phyloP scores from a whole-genome alignment of 2,329 filamentous ascomycete genomes.

The Colletotrichum kahawae region DNA sequence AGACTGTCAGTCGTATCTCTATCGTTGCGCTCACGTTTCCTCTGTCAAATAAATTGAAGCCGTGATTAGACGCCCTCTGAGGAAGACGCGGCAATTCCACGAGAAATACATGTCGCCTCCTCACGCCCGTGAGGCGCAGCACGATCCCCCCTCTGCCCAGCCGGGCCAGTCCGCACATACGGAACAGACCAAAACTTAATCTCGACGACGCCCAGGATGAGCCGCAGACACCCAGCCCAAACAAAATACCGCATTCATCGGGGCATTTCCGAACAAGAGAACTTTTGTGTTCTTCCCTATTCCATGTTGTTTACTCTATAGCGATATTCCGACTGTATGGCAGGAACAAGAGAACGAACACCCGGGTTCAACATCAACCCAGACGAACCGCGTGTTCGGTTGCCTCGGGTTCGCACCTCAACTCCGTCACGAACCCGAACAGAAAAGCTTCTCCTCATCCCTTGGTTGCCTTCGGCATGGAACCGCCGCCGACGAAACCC shows the following conservation, averaged over 20 bases:
- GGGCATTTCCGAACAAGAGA: neutral
- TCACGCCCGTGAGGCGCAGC: neutral
- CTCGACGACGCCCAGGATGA: neutral
- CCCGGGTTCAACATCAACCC: neutral
- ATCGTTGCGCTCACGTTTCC: neutral
- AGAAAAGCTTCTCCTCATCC: neutral
- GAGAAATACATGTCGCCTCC: neutral
- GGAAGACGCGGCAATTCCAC: neutral
- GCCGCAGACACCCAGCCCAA: neutral
- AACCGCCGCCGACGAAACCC: neutral
- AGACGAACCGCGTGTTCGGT: neutral
- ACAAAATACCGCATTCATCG: neutral
- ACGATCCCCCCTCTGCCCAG: neutral
- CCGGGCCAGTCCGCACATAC: neutral
- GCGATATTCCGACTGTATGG: no score
- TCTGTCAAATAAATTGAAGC: neutral
- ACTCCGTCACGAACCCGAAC: neutral
- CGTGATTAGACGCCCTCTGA: rapidly evolving
- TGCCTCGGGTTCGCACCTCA: neutral
- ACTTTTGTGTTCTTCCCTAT: no score
- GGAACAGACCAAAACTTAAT: neutral
- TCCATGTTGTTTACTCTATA: no score
- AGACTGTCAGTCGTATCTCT: neutral
- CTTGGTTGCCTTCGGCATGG: neutral
- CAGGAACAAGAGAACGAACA: neutral